phyloP scores from a whole-genome alignment of 768 basidiomycete species.

The Austroboletus eburneus region DNA sequence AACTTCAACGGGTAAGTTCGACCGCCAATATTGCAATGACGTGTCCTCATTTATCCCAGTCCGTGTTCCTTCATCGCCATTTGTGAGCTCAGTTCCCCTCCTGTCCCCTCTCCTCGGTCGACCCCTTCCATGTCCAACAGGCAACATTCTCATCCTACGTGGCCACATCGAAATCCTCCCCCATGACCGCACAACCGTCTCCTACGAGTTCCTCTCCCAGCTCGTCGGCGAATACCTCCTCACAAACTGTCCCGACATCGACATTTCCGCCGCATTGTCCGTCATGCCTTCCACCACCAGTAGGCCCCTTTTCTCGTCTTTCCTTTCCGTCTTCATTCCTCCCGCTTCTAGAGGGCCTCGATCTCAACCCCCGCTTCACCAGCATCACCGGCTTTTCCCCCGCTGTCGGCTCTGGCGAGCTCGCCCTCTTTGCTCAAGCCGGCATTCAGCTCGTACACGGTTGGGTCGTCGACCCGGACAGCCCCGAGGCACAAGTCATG shows the following conservation, averaged over 20 bases:
- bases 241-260: constrained; percentile 39
- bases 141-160: constrained; percentile 87
- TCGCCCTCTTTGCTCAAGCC: constrained; percentile 80
- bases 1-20: constrained; percentile 74
- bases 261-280: constrained; percentile 30
- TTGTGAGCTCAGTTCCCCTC: constrained; percentile 40
- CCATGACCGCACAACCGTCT: constrained; percentile 59
- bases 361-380: constrained; percentile 83
- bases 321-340: neutral
- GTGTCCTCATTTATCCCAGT: constrained; percentile 34
- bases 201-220: constrained; percentile 81
- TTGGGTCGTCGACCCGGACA: constrained; percentile 53
- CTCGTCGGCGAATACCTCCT: constrained; percentile 83
- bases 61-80: constrained; percentile 92
- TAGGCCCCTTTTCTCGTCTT: constrained; percentile 33
- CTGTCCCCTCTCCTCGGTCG: neutral
- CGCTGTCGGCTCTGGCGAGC: constrained; percentile 62
- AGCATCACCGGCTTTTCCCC: constrained; percentile 65
- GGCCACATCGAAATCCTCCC: constrained; percentile 75
- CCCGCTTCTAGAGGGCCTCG: constrained; percentile 65
- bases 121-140: constrained; percentile 31
- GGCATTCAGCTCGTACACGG: constrained; percentile 83
- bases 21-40: too few species aligned
- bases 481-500: constrained; percentile 54
- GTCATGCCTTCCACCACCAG: constrained; percentile 64